Percentiles rank a stretch among this genome's conserved stretches.
phyloP scores from a whole-genome alignment of 805 yeast genomes.

The Starmerella apis region DNA sequence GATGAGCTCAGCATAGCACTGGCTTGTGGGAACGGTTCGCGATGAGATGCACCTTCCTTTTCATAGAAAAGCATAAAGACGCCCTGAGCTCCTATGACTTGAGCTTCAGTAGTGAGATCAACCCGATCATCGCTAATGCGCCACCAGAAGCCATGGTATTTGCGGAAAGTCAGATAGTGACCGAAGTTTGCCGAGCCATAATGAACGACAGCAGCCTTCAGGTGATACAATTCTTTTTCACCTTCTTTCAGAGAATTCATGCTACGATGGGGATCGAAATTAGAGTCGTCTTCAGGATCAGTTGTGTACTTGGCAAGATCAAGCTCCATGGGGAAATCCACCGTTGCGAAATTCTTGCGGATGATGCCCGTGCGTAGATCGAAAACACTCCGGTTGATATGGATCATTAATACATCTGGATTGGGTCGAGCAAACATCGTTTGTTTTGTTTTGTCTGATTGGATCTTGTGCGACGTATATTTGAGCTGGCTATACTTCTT shows the following conservation, averaged over 20 bases:
- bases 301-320: slow-evolving; percentile 63
- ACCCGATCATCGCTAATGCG: slow-evolving; percentile 85
- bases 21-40: neutral
- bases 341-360: slow-evolving; percentile 72
- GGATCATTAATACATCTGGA: slow-evolving; percentile 54
- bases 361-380: slow-evolving; percentile 77
- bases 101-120: slow-evolving; percentile 64
- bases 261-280: slow-evolving; percentile 67
- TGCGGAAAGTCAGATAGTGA: slow-evolving; percentile 86
- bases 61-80: slow-evolving; percentile 92
- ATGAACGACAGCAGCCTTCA: slow-evolving; percentile 82
- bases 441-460: slow-evolving; percentile 75
- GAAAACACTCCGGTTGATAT: slow-evolving; percentile 86
- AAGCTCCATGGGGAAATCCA: slow-evolving; percentile 60
- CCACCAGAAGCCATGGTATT: slow-evolving; percentile 84
- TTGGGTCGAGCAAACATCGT: slow-evolving; percentile 70
- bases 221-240: slow-evolving; percentile 38
- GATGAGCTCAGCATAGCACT: neutral
- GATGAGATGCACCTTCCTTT: slow-evolving; percentile 18
- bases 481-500: slow-evolving; percentile 63
- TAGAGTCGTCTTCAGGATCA: slow-evolving; percentile 50
- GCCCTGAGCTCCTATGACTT: slow-evolving; percentile 73
- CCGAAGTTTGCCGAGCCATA: slow-evolving; percentile 96
- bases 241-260: slow-evolving; percentile 38
- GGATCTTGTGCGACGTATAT: slow-evolving; percentile 61